Evolutionary conservation across 768 basidiomycete species (phyloP).

Genomic region (Mycena chlorophos): DNA sequence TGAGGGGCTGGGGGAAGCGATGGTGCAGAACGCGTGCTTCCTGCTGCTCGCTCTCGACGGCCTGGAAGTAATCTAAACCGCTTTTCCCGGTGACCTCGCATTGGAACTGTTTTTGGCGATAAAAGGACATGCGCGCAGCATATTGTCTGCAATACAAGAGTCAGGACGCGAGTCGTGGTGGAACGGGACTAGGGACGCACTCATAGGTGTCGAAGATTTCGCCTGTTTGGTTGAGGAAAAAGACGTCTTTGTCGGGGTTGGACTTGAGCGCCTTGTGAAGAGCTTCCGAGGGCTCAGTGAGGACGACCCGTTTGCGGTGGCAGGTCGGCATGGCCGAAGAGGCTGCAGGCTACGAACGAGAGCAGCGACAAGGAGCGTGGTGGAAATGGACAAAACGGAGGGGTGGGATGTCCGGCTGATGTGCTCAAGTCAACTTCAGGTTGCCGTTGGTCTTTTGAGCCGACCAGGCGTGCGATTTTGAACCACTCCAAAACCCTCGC

Average conservation of each 20-base stretch:
- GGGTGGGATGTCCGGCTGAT: constrained; percentile 37
- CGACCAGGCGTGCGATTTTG: no score
- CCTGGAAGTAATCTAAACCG: constrained; percentile 91
- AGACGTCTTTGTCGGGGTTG: constrained; percentile 76
- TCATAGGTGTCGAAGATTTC: constrained; percentile 98
- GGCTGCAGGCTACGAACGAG: background rate
- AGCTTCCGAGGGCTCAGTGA: constrained; percentile 74
- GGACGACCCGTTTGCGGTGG: constrained; percentile 86
- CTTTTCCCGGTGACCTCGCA: constrained; percentile 97
- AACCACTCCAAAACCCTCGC: background rate
- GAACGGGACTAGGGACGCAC: constrained; percentile 52
- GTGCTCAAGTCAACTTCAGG: background rate
- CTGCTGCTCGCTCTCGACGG: constrained; percentile 85
- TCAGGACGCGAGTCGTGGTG: constrained; percentile 27
- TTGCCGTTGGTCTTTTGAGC: no score
- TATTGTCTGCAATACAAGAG: constrained; percentile 56
- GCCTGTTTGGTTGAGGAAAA: constrained; percentile 90
- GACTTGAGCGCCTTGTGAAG: constrained; percentile 65
- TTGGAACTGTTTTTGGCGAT: constrained; percentile 90
- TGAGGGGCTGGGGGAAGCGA: constrained; percentile 90
- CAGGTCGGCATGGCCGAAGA: constrained; percentile 69
- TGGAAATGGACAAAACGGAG: constrained; percentile 39
- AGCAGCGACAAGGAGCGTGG: constrained; percentile 27
- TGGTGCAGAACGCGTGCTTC: constrained; percentile 89
- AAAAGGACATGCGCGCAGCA: constrained; percentile 91